Evolutionary conservation across 2,329 filamentous ascomycete species (phyloP), one percentile per base, ranked within the genome.

Genomic region (Xylaria polymorpha): DNA sequence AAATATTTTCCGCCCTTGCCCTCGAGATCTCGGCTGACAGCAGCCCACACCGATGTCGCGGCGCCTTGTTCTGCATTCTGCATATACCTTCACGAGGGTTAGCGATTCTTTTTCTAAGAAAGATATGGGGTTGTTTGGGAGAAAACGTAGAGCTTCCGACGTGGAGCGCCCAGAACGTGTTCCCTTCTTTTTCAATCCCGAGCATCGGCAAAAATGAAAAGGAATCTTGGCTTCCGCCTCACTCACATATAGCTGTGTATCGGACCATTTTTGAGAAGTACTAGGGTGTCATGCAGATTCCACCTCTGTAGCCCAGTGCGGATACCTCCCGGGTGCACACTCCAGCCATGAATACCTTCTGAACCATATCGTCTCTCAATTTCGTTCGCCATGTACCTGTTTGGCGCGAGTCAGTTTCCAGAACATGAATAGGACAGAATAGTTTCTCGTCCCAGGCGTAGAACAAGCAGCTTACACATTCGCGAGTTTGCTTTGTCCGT

Each of bases 401-500:
- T 56, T 8, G 15, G 15, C 10, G 1, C 18, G 44, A 15, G 43
- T 64, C 29, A 63, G 35, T 20, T 15, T 18, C 9, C 12, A 18
- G n/a, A 15, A 25, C 25, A 39, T 25, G n/a, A 37, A 14, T 15
- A 50, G 29, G 20, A n/a, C 15, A 15, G 6, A 8, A 46, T 15
- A 64, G n/a, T 4, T 39, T 10, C 15, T 46, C 14, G 43, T 3
- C 18, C 43, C 18, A 2, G 14, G 12, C 8, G 35, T 15, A 50
- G 1, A 7, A 18, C 5, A 29, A 20, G 35, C 39, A n/a, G 22
- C 53, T 56, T 62, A 67, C 56, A 86, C 81, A 68, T 84, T 85
- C 7, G 84, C 83, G 0, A 80, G 79, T 71, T 87, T 87, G 57
- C 77, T 76, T 66, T 85, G 80, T 0, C 79, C 82, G 69, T 86